Base-by-base conservation (phyloP, 2,329 filamentous ascomycete species). In the Microascus cirrosus region DNA sequence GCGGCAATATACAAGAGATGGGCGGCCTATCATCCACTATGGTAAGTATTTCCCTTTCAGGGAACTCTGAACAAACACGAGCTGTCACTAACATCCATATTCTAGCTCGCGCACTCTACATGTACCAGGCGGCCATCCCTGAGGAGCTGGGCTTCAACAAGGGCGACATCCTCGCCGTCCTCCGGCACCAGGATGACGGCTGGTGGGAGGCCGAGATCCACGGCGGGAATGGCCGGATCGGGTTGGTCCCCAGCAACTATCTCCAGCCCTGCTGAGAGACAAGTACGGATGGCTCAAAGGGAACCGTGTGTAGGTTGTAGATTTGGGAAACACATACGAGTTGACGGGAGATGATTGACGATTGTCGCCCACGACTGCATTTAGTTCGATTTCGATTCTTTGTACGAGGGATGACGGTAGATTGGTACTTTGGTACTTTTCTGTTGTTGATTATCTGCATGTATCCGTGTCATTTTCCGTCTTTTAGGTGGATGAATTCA, bases 181-280 rank as follows among this genome's bases (percentile, higher is more conserved):
- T 96, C 53, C 82, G 92, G 60, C 84, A 95, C 66, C 94, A 99
- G 73, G 94, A 99, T 69, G 94, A 99, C 68, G 94, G 94, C 22
- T 99, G 94, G 94, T 99, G 95, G 94, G 94, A 99, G 74, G 95
- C 95, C 13, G 93, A 96, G 71, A 83, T 96, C 48, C 89, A 92
- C 53, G 85, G 86, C 25, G 78, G 80, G 62, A 81, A 78, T 61
- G 83, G 79, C 55, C 77, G 73, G 55, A 69, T 78, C 59, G 84
- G 84, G 60, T 75, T 87, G 66, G 83, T 87, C 62, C 84, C 84
- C 62, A 86, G 84, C 70, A 87, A 87, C 68, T 87, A 87, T 65
- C 74, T 87, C 60, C 79, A 84, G 69, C 72, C 77, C 52, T 77
- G 75, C 60, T 80, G 66, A 68, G 53, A 52, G 50, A n/a, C 22